These are phyloP conservation scores for Citrus medica DNA, from an alignment of 345 rosid genomes.

Conservation along the genomic window DNA sequence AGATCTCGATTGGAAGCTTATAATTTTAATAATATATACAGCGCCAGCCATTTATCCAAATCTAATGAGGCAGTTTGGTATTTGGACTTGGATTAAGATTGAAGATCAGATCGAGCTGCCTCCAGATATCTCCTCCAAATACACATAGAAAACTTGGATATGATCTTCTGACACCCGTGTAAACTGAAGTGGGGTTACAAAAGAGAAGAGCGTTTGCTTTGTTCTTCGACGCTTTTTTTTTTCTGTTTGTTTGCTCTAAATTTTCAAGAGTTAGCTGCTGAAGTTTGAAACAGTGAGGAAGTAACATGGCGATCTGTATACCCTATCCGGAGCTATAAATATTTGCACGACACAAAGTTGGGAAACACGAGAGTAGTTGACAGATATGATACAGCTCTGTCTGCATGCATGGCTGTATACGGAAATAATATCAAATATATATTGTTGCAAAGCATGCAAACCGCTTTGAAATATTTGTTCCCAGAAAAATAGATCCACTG, in stretches of 20 bases:
- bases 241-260: not conserved
- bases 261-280: not conserved
- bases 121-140: too few species aligned
- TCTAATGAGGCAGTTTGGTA: too few species aligned
- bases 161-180: not conserved
- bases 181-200: not conserved
- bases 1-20: too few species aligned
- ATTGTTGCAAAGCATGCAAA: not conserved
- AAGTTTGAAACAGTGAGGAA: not conserved
- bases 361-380: constrained; percentile 1
- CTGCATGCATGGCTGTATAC: constrained; percentile 11
- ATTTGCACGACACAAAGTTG: not conserved
- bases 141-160: too few species aligned
- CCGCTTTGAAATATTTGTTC: not conserved
- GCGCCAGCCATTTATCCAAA: too few species aligned
- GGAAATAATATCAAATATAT: not conserved
- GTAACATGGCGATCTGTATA: not conserved
- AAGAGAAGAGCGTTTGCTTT: not conserved
- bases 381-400: constrained; percentile 10
- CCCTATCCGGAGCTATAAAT: not conserved
- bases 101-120: too few species aligned
- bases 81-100: too few species aligned
- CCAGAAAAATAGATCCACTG: not conserved
- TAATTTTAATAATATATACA: too few species aligned
- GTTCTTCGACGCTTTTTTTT: not conserved